Evolutionary conservation across 192 early-diverging fungal species (phyloP), one percentile per base, ranked within the genome.

Genomic region (Coemansia sp.): DNA sequence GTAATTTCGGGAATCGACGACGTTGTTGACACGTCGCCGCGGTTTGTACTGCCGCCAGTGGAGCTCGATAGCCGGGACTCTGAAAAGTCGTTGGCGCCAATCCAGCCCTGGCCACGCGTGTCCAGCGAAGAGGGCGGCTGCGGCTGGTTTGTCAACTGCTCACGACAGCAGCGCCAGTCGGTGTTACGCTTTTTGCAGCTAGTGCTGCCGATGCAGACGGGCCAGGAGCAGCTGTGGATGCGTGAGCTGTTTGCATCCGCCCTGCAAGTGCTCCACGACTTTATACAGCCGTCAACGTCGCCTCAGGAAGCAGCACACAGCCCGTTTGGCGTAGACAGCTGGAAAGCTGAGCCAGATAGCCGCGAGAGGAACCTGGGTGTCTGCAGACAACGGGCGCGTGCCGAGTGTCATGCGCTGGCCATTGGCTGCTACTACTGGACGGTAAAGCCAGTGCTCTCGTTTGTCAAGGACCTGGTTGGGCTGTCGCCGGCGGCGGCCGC

Each of bases 1-100:
- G 61, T 64, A 10, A 12, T 55, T 1, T 60, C 62, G n/a, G 61
- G 72, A 29, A 44, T 75, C 19, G 72, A 75, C 22, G 72, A 75
- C 28, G 32, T 57, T 10, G 53, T 34, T 34, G 62, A 64, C 31
- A 60, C 66, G 4, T 30, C 59, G 39, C 58, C 64, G 3, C 58
- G 31, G 23, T 66, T 66, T 22, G 9, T 38, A n/a, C 23, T 40
- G n/a, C 34, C 43, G 14, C 14, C 53, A 2, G n/a, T 23, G 9
- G n/a, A 27, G 0, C 12, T 8, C 10, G 23, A 5, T 12, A 46
- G 44, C 23, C 25, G 25, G 26, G 26, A 27, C 4, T 10, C n/a
- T n/a, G 34, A 36, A 36, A 12, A n/a, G 4, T 17, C 23, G 22
- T 8, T 32, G 30, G 15, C 12, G 4, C n/a, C 51, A 5, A 10